These are phyloP conservation scores for Fusarium sacchari DNA, from an alignment of 2,329 filamentous ascomycete species.

Conservation along the genomic window DNA sequence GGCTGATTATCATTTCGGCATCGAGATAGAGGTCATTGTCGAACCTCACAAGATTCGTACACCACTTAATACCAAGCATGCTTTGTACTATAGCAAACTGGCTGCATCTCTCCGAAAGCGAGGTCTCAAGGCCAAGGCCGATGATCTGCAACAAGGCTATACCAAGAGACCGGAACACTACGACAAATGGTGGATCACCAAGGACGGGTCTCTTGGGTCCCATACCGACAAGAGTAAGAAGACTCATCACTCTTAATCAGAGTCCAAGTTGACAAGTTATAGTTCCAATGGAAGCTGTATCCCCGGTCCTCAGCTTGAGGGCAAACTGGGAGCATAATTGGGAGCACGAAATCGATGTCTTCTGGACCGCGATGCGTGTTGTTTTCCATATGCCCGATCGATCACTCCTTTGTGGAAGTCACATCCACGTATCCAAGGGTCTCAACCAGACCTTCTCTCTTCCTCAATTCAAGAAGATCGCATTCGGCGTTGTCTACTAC, in stretches of 20 bases:
- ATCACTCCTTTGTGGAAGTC: neutral
- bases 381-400: neutral
- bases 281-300: neutral
- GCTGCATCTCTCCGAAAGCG: neutral
- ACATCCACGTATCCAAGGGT: neutral
- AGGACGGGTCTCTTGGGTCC: neutral
- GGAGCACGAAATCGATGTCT: neutral
- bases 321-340: neutral
- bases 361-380: neutral
- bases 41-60: neutral
- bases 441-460: neutral
- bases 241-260: rapidly evolving
- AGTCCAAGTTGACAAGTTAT: rapidly evolving
- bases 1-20: neutral
- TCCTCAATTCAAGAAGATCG: neutral
- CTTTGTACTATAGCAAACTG: neutral
- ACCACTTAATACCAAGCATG: neutral
- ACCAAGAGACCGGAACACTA: neutral
- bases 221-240: neutral
- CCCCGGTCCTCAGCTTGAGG: neutral
- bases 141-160: neutral
- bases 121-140: neutral
- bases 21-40: neutral
- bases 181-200: neutral
- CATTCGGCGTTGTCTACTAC: neutral